Base-by-base conservation (phyloP, 345 rosid species). In the Brassica cretica region DNA sequence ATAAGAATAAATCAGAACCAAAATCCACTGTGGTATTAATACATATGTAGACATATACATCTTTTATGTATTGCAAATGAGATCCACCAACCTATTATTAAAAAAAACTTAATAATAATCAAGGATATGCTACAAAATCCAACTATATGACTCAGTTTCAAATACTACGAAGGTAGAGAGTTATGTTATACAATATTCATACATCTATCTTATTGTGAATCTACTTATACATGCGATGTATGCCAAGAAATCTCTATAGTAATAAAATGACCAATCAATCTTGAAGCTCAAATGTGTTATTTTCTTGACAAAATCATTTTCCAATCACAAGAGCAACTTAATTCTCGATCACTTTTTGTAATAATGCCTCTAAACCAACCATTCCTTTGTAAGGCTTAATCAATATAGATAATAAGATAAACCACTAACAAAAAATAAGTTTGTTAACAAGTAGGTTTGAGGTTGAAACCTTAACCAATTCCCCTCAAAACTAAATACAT, bases 221-320 rank as follows among this genome's bases (percentile, higher is more conserved):
- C 64, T 4, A 59, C 32, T 5, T 5, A 5, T 10, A 59, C 32
- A 24, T 24, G 64, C 5, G 32, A 59, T 5, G 2, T 58, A 58
- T 58, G 25, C 30, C 70, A 69, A 11, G 6, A 62, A 46, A 25
- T 21, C 2, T n/a, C 1, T 15, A 29, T 24, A 27, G 24, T 12
- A 24, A 59, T 58, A 6, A 27, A 67, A 58, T 37, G 25, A 59
- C 32, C 7, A 24, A 24, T 4, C 15, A 59, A 7, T 60, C 60
- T 73, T 72, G 37, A 68, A 32, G 14, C 74, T 69, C 37, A 61
- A 6, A 46, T 61, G n/a, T 60, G 27, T 15, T 29, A 60, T 29
- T 27, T 14, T 37, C 37, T 25, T 39, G 15, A 67, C 19, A 39
- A 35, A 75, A 39, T 6, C 5, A 66, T 11, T 37, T 15, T 18